Base-by-base conservation (phyloP, 2,329 filamentous ascomycete genomes). In the Neofusicoccum cordaticola region DNA sequence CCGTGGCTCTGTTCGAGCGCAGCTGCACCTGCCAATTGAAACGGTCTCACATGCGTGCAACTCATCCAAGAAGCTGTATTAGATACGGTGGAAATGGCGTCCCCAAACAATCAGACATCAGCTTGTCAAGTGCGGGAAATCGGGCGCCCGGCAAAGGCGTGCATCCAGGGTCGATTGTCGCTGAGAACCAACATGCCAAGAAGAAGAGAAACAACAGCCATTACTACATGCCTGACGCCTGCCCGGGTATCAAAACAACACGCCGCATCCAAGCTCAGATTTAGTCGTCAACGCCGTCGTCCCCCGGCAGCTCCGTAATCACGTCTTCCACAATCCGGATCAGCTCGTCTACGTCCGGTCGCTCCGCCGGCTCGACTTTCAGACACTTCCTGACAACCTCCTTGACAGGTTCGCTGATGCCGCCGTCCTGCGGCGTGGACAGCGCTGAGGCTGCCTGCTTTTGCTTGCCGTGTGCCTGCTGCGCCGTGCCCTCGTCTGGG, bases 381-480 rank as follows among this genome's bases (percentile, higher is more conserved):
- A 99, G 81, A 78, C 95, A 99, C 74, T 85, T 89, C 74, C 93
- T 84, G 62, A 99, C 94, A 12, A 99, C 86, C 66, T 96, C 90
- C 75, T 94, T 90, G 22, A 97, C 92, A 1, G 86, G 84, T 60
- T 94, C 91, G 69, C 90, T 93, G 65, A 97, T 93, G 1, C 77
- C 79, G 22, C 83, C 79, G 11, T 85, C 82, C 12, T 81, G 79
- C 4, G 76, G 70, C 11, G 74, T 76, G 3, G 53, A 19, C 11
- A 35, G 17, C 12, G 48, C 17, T 17, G 51, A 6, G 2, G 17
- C 61, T 7, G 62, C n/a, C 47, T 51, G 37, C 68, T 84, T 84
- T 69, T 83, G 81, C 75, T 88, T 86, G 50, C 86, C 82, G 56
- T 80, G 81, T 31, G 27, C 27, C 71, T 79, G 79, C 51, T 64